Base-by-base conservation (phyloP, 352 stramenopile genomes). In the Globisporangium apiculatum region DNA sequence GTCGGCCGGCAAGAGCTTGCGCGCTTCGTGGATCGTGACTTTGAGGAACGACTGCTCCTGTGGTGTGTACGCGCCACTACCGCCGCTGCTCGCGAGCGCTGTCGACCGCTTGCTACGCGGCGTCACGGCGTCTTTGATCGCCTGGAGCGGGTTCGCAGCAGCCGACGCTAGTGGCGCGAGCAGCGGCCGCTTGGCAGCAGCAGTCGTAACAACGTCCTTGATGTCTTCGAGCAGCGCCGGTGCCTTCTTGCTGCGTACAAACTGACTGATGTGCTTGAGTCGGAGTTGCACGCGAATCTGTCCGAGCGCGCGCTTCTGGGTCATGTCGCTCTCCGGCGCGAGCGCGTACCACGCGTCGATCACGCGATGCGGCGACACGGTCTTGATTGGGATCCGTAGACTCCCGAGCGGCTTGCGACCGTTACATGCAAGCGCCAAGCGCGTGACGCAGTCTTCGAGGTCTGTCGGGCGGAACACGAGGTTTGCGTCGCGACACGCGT, bases 331-430 rank as follows among this genome's bases (percentile, higher is more conserved):
- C 14, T 84, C 80, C 1, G 78, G 77, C 1, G 68, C 74, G 38
- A 91, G 73, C 2, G 72, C 67, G 37, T 83, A 87, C 80, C 80
- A 91, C 17, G 69, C 67, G 55, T 91, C 78, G 7, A 80, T 68
- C 0, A 73, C 67, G 7, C 80, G 80, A 57, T 86, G 75, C 0
- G 75, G 61, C 3, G 80, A 87, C 0, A 91, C 73, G 45, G 58
- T 83, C 50, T 80, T 84, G 40, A 86, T 68, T 5, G 76, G 80
- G 45, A 89, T 83, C 42, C 84, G 87, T 2, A 91, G 38, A 51
- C 71, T 74, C 10, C 80, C 80, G 12, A 91, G 65, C 7, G 76
- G 73, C 12, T 84, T 86, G 40, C 71, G 65, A 0, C 63, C 74
- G 15, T 71, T 72, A 41, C 56, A 59, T 40, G 76, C 63, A 43